phyloP scores from a whole-genome alignment of 1,284 basidiomycete genomes.

The Peniophora sp. region DNA sequence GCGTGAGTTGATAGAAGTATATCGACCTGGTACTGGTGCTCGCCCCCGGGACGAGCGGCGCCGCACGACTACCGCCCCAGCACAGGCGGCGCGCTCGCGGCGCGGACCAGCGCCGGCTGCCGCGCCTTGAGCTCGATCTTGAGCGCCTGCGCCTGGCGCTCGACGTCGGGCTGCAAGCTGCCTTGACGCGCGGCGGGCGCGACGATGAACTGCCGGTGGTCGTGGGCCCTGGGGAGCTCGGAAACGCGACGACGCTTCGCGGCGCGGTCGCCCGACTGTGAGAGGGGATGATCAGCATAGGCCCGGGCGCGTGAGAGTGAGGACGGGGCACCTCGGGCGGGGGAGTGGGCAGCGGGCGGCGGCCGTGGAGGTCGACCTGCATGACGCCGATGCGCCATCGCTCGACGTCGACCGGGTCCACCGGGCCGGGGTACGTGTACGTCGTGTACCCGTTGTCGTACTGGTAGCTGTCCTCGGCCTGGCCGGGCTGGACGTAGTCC shows the following conservation, averaged over 20 bases:
- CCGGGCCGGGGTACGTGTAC: too few relatives aligned
- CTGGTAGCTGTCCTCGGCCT: conserved; percentile 1
- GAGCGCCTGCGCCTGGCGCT: not conserved
- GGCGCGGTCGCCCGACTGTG: conserved; percentile 11
- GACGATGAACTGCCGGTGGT: not conserved
- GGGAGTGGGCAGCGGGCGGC: not conserved
- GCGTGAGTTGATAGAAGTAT: not conserved
- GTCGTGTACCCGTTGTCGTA: too few relatives aligned
- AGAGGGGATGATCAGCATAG: conserved; percentile 1
- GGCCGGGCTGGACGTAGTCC: conserved; percentile 9
- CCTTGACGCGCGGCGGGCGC: not conserved
- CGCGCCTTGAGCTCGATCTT: not conserved
- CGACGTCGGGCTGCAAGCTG: not conserved
- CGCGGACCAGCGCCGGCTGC: not conserved
- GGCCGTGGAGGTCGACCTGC: not conserved
- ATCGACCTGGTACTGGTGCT: not conserved
- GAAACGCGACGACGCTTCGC: conserved; percentile 14
- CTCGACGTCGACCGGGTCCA: not conserved
- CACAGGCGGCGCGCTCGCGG: not conserved
- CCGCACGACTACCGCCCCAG: not conserved
- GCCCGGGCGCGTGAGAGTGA: conserved; percentile 8
- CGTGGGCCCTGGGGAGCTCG: not conserved
- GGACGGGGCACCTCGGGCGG: conserved; percentile 7
- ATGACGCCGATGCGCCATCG: not conserved
- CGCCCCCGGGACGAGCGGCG: not conserved